These are phyloP conservation scores for Ganoderma lucidum DNA, from an alignment of 1,284 basidiomycete genomes.

Conservation along the genomic window DNA sequence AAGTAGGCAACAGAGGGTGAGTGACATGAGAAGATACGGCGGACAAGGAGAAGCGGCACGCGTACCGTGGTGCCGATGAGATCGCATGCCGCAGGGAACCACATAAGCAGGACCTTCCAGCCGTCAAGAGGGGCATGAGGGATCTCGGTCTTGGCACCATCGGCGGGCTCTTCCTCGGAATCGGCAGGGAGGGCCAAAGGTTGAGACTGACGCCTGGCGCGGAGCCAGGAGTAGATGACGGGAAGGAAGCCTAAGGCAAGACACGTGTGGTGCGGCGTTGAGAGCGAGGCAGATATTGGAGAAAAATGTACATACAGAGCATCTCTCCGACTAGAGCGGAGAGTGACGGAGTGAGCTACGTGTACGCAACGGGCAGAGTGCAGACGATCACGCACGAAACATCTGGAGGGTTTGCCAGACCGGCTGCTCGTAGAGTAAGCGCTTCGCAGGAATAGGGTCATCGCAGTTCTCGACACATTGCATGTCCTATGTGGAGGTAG, in stretches of 20 bases:
- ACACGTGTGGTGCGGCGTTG: constrained; percentile 40
- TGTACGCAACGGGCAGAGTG: constrained; percentile 28
- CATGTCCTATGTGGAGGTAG: constrained; percentile 71
- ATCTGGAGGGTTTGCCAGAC: constrained; percentile 95
- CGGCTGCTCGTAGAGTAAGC: constrained; percentile 88
- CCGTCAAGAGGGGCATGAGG: constrained; percentile 61
- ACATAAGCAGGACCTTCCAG: constrained; percentile 78
- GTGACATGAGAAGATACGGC: constrained; percentile 22
- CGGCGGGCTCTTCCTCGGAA: constrained; percentile 49
- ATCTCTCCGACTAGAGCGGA: constrained; percentile 83
- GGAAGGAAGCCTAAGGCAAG: constrained; percentile 77
- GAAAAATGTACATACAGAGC: constrained; percentile 71
- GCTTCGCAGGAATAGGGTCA: constrained; percentile 60
- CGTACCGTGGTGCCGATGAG: constrained; percentile 87
- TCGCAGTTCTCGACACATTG: constrained; percentile 93
- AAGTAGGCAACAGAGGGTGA: constrained; percentile 23
- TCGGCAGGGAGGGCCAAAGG: constrained; percentile 66
- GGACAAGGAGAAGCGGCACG: constrained; percentile 23
- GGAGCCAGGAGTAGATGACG: constrained; percentile 74
- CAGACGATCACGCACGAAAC: constrained; percentile 71
- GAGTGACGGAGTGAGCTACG: constrained; percentile 39
- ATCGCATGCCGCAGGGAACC: constrained; percentile 90
- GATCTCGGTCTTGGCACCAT: constrained; percentile 36
- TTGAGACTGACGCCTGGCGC: constrained; percentile 52
- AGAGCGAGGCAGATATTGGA: constrained; percentile 27